A percentile compares a stretch with the other conserved stretches of the same genome.
phyloP scores from a whole-genome alignment of 371 early-diverging fungal species.

The Amoeboradix gromovi region DNA sequence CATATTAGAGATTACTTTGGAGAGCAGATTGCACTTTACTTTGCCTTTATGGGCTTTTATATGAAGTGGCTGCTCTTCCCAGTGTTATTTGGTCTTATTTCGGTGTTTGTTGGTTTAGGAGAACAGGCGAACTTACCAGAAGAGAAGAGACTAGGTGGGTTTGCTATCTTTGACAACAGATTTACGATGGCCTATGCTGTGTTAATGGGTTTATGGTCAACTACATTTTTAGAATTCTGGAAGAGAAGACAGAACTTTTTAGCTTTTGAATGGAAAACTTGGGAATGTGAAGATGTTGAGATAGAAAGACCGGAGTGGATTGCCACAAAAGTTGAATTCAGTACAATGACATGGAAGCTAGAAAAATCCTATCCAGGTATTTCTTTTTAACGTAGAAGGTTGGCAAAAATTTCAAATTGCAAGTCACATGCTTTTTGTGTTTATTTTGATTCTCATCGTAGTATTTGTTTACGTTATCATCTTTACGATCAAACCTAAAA shows the following conservation, averaged over 20 bases:
- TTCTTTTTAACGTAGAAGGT: neutral
- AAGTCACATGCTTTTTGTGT: neutral
- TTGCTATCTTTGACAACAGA: slow-evolving; percentile 19
- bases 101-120: slow-evolving; percentile 15
- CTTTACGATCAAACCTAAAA: neutral
- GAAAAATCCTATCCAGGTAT: slow-evolving; percentile 14
- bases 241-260: slow-evolving; percentile 18
- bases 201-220: slow-evolving; percentile 15
- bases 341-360: slow-evolving; percentile 17
- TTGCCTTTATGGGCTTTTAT: slow-evolving; percentile 22
- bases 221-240: slow-evolving; percentile 30
- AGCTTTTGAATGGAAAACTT: slow-evolving; percentile 22
- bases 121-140: neutral
- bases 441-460: neutral
- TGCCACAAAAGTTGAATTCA: slow-evolving; percentile 9
- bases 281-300: slow-evolving; percentile 11
- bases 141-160: too few relatives aligned
- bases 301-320: slow-evolving; percentile 18
- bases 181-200: slow-evolving; percentile 19
- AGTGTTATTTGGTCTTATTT: slow-evolving; percentile 13
- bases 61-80: slow-evolving; percentile 16
- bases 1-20: slow-evolving; percentile 21
- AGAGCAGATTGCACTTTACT: slow-evolving; percentile 26
- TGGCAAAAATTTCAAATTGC: neutral
- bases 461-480: neutral